Conservation (phyloP, 371 early-diverging fungal species). For the Lichtheimia ramosa region DNA sequence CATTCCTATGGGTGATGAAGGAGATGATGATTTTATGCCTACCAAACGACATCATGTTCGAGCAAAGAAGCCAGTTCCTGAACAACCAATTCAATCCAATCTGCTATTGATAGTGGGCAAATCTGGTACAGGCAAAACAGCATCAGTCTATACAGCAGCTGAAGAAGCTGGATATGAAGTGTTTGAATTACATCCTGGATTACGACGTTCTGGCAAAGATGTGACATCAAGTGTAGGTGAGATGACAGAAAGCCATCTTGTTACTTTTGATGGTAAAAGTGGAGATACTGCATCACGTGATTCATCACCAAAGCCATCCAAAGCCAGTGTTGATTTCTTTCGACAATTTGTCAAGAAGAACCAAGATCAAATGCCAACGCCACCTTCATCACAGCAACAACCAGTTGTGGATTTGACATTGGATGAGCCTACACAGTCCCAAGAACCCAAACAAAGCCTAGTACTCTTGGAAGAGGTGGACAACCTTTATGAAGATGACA, state of each 20-base stretch:
- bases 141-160: constrained; percentile 75
- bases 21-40: constrained; percentile 27
- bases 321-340: neutral
- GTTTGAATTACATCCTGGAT: constrained; percentile 74
- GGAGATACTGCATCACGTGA: neutral
- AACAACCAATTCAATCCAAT: constrained; percentile 45
- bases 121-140: constrained; percentile 77
- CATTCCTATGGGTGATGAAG: constrained; percentile 1
- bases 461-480: constrained; percentile 86
- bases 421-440: neutral
- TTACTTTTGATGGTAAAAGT: constrained; percentile 24
- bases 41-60: neutral
- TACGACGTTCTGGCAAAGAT: constrained; percentile 71
- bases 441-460: constrained; percentile 50
- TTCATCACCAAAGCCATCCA: neutral
- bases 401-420: neutral
- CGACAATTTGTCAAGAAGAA: constrained; percentile 2
- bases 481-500: constrained; percentile 80
- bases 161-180: constrained; percentile 71
- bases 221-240: constrained; percentile 66
- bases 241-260: constrained; percentile 72
- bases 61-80: neutral
- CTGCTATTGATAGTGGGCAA: constrained; percentile 71
- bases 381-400: neutral
- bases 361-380: neutral